Base-by-base conservation (phyloP, 352 stramenopile genomes). In the Stramenopiles sp. region DNA sequence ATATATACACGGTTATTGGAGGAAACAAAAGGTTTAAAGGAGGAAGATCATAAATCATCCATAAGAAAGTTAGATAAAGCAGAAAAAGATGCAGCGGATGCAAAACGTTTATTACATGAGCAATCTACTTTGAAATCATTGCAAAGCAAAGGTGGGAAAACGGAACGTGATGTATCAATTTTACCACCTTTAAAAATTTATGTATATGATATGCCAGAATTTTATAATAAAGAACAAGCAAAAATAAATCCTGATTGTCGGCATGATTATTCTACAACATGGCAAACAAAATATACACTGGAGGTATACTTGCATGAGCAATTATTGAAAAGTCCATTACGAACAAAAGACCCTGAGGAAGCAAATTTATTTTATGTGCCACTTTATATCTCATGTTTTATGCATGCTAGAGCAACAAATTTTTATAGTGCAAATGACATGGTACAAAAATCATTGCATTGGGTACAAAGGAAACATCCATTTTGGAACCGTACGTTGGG, bases 201-300 rank as follows among this genome's bases (percentile, higher is more conserved):
- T 69, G 53, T 69, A 20, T 69, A 69, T 27, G 53, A 69, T 69
- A 69, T 69, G 53, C 53, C 53, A 69, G 53, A 69, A 69, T 69
- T 69, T 27, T 69, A 23, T 27, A 69, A 69, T 27, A 27, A 23
- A 27, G 27, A 69, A 27, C 53, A 69, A 27, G 20, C 53, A 20
- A 69, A 69, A 27, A 20, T 69, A 27, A 69, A 69, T 27, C 53
- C 53, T 69, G 53, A 69, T 69, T 69, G 53, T 27, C 53, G 53
- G 53, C 53, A 69, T 27, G 53, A 69, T 27, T 69, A 69, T 69
- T 69, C 53, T 27, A 69, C 53, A 27, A 69, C 53, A 23, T 69
- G 53, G 53, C 53, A 69, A 69, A 69, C 53, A 69, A 69, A 69
- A 27, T 69, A 69, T 27, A 69, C 53, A 23, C 53, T 69, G 20